Evolutionary conservation across 139 green algal species (phyloP).

Genomic region (Eudorina sp.): DNA sequence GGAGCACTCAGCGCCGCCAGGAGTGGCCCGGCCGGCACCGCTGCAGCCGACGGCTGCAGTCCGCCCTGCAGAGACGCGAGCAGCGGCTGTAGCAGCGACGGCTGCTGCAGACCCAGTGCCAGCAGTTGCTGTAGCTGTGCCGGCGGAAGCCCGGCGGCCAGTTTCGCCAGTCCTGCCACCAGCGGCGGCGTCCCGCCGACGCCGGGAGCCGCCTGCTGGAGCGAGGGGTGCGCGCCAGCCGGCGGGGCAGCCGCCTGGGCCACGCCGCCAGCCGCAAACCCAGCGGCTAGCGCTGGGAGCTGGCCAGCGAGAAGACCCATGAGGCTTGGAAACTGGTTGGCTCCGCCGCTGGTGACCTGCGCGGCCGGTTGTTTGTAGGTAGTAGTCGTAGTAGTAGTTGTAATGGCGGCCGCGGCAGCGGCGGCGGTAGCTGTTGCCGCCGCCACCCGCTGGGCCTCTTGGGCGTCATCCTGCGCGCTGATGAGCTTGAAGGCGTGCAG

Average conservation of each 20-base stretch:
- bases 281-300: neutral
- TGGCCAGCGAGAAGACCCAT: neutral
- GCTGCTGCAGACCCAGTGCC: neutral
- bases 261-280: neutral
- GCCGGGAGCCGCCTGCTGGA: neutral
- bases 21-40: too few relatives aligned
- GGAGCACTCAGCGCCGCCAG: neutral
- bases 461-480: neutral
- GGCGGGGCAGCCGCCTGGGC: neutral
- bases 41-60: too few relatives aligned
- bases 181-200: neutral
- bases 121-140: slow-evolving; percentile 14
- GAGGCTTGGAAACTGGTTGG: neutral
- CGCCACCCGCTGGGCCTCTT: neutral
- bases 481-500: slow-evolving; percentile 24
- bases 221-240: neutral
- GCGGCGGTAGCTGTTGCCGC: neutral
- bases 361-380: neutral
- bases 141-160: neutral
- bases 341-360: neutral
- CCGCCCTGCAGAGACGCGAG: neutral
- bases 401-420: neutral
- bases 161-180: neutral
- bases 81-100: neutral
- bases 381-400: too few relatives aligned